Evolutionary conservation across 1,284 basidiomycete species (phyloP).

Genomic region (Uromyces viciae-fabae): DNA sequence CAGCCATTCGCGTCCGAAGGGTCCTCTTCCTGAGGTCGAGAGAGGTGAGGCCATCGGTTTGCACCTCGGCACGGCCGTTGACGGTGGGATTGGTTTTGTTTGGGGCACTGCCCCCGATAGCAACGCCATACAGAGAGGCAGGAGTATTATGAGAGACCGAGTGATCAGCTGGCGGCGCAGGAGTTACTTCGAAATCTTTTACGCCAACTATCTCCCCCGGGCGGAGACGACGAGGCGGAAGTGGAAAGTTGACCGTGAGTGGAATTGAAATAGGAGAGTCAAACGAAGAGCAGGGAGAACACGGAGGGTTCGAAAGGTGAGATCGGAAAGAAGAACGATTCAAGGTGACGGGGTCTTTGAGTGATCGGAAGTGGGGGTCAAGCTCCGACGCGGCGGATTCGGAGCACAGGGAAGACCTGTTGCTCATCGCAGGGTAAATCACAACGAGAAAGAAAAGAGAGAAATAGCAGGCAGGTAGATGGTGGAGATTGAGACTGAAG

Average conservation of each 20-base stretch:
- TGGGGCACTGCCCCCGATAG: conserved; percentile 15
- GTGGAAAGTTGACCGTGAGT: conserved; percentile 17
- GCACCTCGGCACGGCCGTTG: conserved; percentile 15
- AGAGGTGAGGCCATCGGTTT: background rate
- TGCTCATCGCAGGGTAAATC: background rate
- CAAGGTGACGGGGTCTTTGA: background rate
- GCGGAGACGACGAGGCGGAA: conserved; percentile 4
- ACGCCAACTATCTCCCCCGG: conserved; percentile 15
- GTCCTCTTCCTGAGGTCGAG: conserved; percentile 23
- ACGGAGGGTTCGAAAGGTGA: background rate
- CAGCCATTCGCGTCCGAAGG: background rate
- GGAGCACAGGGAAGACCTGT: conserved; percentile 6
- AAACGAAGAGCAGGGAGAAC: background rate
- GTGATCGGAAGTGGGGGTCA: conserved; percentile 15
- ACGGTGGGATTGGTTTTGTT: background rate
- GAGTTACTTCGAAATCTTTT: no score
- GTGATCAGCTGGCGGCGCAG: background rate
- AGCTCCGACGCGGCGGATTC: conserved; percentile 16
- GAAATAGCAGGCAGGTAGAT: no score
- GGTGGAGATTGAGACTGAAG: no score
- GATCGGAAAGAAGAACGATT: background rate
- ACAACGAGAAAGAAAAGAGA: no score
- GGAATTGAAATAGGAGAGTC: background rate
- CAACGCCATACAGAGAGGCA: conserved; percentile 21
- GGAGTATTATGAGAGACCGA: background rate